phyloP scores from a whole-genome alignment of 805 yeast genomes.

The Pichia scutulata region DNA sequence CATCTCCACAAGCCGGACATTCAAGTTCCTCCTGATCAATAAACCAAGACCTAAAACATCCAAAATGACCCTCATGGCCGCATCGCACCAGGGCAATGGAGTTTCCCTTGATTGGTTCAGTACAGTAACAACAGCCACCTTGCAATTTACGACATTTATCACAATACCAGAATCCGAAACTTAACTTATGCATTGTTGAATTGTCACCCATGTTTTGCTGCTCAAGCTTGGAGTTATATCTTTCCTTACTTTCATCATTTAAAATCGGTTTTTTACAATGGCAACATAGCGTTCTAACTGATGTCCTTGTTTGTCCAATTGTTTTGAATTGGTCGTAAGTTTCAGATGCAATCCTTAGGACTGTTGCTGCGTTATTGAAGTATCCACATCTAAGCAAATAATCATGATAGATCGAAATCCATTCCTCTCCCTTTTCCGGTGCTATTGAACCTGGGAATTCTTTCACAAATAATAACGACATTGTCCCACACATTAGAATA shows the following conservation, averaged over 20 bases:
- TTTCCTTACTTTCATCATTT: slow-evolving; percentile 48
- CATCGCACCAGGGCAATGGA: slow-evolving; percentile 56
- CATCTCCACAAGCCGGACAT: slow-evolving; percentile 73
- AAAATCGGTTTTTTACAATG: slow-evolving; percentile 51
- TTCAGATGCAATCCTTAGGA: slow-evolving; percentile 35
- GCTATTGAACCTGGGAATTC: slow-evolving; percentile 27
- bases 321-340: slow-evolving; percentile 27
- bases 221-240: slow-evolving; percentile 2
- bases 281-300: slow-evolving; percentile 52
- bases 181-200: slow-evolving; percentile 22
- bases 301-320: slow-evolving; percentile 31
- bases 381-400: slow-evolving; percentile 40
- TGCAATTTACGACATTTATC: slow-evolving; percentile 54
- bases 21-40: slow-evolving; percentile 51
- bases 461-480: slow-evolving; percentile 47
- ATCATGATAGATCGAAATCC: slow-evolving; percentile 49
- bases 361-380: slow-evolving; percentile 51
- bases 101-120: slow-evolving; percentile 68
- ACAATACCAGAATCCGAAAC: slow-evolving; percentile 80
- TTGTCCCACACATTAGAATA: slow-evolving; percentile 48
- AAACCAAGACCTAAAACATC: slow-evolving; percentile 76
- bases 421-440: slow-evolving; percentile 39
- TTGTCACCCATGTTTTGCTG: slow-evolving; percentile 14
- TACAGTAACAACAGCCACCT: slow-evolving; percentile 71
- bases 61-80: slow-evolving; percentile 84